These are phyloP conservation scores for Umbelopsis vinacea DNA, from an alignment of 192 early-diverging fungal genomes.

Conservation along the genomic window DNA sequence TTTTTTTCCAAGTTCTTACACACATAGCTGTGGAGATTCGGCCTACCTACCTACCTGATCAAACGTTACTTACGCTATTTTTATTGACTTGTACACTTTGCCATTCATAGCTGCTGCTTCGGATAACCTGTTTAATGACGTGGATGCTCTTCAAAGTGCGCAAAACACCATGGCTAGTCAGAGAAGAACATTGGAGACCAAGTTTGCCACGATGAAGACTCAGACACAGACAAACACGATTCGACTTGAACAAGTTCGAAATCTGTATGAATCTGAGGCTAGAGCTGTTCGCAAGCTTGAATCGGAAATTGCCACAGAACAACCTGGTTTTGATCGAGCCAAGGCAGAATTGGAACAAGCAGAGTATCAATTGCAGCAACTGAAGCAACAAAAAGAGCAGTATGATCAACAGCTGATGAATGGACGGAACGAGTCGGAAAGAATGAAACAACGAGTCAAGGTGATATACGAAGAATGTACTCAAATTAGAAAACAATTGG, in stretches of 20 bases:
- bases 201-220: slow-evolving; percentile 47
- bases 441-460: slow-evolving; percentile 47
- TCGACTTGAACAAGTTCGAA: slow-evolving; percentile 56
- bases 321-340: slow-evolving; percentile 47
- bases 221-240: slow-evolving; percentile 64
- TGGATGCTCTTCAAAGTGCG: slow-evolving; percentile 3
- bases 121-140: slow-evolving; percentile 11
- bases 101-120: not conserved
- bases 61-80: no score
- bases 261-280: slow-evolving; percentile 62
- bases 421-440: slow-evolving; percentile 47
- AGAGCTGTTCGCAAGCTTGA: slow-evolving; percentile 59
- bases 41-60: no score
- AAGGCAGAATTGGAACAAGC: slow-evolving; percentile 58
- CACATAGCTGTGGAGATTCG: no score
- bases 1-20: no score
- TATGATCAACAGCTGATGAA: slow-evolving; percentile 39
- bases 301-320: slow-evolving; percentile 44
- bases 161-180: slow-evolving; percentile 17
- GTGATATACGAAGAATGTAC: slow-evolving; percentile 56
- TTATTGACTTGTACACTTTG: not conserved
- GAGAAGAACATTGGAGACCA: slow-evolving; percentile 11
- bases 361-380: slow-evolving; percentile 47
- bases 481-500: slow-evolving; percentile 53
- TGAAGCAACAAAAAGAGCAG: slow-evolving; percentile 55